Percentiles rank a stretch among this genome's conserved stretches.
These are phyloP conservation scores for Helotiales sp. DNA, from an alignment of 2,329 filamentous ascomycete species.

Conservation along the genomic window DNA sequence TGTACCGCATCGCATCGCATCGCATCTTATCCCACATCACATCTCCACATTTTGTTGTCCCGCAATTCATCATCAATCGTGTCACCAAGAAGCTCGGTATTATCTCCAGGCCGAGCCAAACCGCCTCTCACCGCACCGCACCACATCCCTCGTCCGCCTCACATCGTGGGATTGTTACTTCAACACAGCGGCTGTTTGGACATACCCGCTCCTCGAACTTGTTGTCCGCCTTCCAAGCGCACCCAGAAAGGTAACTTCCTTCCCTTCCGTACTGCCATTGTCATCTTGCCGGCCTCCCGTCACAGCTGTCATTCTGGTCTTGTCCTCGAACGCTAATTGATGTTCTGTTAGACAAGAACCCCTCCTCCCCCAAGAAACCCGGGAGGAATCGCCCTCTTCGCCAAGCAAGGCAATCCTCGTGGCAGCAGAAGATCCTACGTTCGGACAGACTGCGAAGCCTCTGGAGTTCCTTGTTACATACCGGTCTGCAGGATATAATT, in stretches of 20 bases:
- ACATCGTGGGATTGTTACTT: conserved; percentile 32
- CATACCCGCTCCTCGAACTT: conserved; percentile 11
- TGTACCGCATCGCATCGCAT: not conserved
- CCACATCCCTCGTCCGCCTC: conserved; percentile 36
- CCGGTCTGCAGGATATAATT: conserved; percentile 12
- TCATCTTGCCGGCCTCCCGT: conserved; percentile 23
- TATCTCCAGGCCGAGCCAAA: conserved; percentile 35
- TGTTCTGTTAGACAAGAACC: conserved; percentile 26
- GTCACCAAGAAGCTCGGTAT: conserved; percentile 31
- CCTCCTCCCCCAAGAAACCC: conserved; percentile 26
- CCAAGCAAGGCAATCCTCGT: conserved; percentile 27
- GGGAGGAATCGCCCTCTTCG: conserved; percentile 21
- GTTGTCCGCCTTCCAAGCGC: conserved; percentile 23
- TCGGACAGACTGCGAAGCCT: conserved; percentile 8
- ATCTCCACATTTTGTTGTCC: conserved; percentile 21
- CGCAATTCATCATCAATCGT: conserved; percentile 28
- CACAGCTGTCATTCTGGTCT: conserved; percentile 20
- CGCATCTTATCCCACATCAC: not conserved
- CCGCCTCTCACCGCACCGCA: conserved; percentile 34
- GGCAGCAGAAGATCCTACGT: conserved; percentile 29
- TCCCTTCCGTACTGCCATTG: conserved; percentile 21
- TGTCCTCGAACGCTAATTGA: conserved; percentile 28
- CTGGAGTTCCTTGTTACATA: conserved; percentile 10
- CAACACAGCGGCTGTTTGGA: conserved; percentile 27
- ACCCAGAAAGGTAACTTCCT: conserved; percentile 24